Percentiles rank a stretch among this genome's conserved stretches.
phyloP scores from a whole-genome alignment of 768 basidiomycete genomes.

The Termitomyces sp. region DNA sequence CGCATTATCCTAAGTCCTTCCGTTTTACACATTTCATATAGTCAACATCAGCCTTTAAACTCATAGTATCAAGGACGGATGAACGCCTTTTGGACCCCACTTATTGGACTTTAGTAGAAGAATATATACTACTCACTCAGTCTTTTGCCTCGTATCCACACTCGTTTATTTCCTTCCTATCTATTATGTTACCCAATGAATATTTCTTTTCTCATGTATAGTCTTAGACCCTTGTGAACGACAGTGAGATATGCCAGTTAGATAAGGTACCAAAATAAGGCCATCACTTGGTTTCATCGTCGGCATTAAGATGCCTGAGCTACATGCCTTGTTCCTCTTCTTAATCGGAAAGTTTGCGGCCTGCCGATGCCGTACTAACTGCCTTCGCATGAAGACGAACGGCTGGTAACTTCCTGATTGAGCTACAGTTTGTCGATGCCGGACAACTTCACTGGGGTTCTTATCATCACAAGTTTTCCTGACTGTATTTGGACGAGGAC shows the following conservation, averaged over 20 bases:
- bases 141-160: constrained; percentile 2
- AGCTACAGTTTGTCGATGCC: background rate
- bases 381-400: background rate
- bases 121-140: background rate
- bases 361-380: background rate
- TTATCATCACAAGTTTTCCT: background rate
- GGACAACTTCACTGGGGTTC: background rate
- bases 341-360: background rate
- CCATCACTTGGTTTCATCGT: background rate
- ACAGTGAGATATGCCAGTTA: background rate
- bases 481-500: background rate
- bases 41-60: constrained; percentile 20
- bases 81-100: background rate
- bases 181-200: background rate
- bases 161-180: constrained; percentile 6
- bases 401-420: background rate
- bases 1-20: background rate
- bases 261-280: background rate
- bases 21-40: constrained; percentile 2
- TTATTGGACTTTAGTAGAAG: background rate
- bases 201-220: background rate
- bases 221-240: background rate
- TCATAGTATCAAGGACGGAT: background rate
- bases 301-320: too few species aligned
- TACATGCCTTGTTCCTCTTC: background rate